phyloP scores from a whole-genome alignment of 768 basidiomycete species.

The Pilatotrama ljubarskyi region DNA sequence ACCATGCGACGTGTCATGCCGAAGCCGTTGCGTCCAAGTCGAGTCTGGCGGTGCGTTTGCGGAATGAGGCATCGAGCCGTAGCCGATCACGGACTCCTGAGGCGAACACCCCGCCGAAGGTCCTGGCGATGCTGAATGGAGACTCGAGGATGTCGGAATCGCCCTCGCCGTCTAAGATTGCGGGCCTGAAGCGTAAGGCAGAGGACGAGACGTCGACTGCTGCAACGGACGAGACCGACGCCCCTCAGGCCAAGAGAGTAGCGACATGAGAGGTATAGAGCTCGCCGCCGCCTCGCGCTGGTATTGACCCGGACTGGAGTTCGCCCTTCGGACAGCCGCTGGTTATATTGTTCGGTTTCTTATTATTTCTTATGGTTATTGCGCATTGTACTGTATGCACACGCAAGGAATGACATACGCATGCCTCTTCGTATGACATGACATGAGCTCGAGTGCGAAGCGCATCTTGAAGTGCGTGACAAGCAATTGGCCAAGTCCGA shows the following conservation, averaged over 20 bases:
- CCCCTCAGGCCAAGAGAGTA: conserved; percentile 69
- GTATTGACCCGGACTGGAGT: neutral
- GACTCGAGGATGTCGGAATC: conserved; percentile 34
- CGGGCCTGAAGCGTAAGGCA: conserved; percentile 77
- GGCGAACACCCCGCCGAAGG: conserved; percentile 41
- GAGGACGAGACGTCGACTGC: conserved; percentile 39
- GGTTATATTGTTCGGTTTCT: neutral
- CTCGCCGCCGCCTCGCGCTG: neutral
- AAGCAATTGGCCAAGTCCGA: too few species aligned
- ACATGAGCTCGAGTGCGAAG: neutral
- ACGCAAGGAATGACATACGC: conserved; percentile 7
- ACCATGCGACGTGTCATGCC: conserved; percentile 92
- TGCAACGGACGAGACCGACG: conserved; percentile 41
- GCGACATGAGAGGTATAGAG: conserved; percentile 41
- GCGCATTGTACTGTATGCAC: conserved; percentile 14
- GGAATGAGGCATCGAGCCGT: conserved; percentile 52
- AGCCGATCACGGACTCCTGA: conserved; percentile 84
- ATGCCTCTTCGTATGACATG: neutral
- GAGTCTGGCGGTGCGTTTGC: conserved; percentile 66
- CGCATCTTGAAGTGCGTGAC: too few species aligned
- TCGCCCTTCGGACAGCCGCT: neutral
- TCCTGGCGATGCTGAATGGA: conserved; percentile 13
- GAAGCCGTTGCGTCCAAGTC: conserved; percentile 69
- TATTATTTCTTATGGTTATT: conserved; percentile 10
- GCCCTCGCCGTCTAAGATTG: conserved; percentile 52